Evolutionary conservation across 1,284 basidiomycete species (phyloP).

Genomic region (Rhodotorula sp.): DNA sequence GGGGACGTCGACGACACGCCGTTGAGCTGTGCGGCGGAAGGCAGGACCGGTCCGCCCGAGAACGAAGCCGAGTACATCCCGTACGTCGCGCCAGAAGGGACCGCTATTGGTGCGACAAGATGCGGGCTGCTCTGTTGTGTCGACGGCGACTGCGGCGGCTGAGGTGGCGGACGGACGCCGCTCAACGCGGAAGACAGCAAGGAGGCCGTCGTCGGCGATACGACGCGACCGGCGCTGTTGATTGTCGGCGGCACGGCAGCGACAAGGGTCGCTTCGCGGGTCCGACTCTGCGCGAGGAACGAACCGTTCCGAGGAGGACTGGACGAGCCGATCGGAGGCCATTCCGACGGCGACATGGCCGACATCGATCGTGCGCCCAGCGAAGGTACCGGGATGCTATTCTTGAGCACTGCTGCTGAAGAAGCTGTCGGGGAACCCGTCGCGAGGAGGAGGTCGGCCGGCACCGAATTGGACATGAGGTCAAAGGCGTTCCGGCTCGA

Average conservation of each 20-base stretch:
- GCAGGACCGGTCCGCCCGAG: slow-evolving; percentile 13
- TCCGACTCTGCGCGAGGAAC: slow-evolving; percentile 18
- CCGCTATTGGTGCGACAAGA: not conserved
- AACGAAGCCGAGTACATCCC: slow-evolving; percentile 30
- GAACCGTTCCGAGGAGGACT: slow-evolving; percentile 2
- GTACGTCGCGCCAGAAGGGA: not conserved
- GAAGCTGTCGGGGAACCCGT: slow-evolving; percentile 4
- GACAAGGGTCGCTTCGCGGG: slow-evolving; percentile 3
- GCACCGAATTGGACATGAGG: slow-evolving; percentile 26
- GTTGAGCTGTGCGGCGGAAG: not conserved
- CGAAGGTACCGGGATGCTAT: not conserved
- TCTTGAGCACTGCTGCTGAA: not conserved
- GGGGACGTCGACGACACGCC: not conserved
- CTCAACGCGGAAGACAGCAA: not conserved
- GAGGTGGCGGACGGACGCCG: not conserved
- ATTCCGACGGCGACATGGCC: not conserved
- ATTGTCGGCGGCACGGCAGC: not conserved
- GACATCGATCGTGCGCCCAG: not conserved
- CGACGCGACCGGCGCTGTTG: not conserved
- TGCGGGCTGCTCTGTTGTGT: not conserved
- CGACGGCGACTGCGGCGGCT: not conserved
- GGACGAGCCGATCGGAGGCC: slow-evolving; percentile 7
- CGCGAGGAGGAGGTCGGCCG: slow-evolving; percentile 32
- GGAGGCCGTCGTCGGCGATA: not conserved
- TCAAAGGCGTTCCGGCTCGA: slow-evolving; percentile 10